Percentiles rank a stretch among this genome's conserved stretches.
Conservation (phyloP, 192 early-diverging fungal genomes). For the Linnemannia elongata region DNA sequence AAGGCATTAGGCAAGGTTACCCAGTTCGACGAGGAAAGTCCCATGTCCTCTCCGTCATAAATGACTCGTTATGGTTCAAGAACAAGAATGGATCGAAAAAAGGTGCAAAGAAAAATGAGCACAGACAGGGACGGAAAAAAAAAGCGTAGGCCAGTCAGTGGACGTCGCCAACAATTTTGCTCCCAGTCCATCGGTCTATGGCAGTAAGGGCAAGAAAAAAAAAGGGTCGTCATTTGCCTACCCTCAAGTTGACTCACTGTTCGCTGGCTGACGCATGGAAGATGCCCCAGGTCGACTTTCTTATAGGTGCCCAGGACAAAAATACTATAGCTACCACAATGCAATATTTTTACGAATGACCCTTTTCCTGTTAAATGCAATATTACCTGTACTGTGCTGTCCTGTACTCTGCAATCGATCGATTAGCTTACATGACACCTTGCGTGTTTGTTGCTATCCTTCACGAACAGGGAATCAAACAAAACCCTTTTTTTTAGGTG, state of each 20-base stretch:
- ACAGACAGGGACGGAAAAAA: not conserved
- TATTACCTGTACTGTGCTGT: not conserved
- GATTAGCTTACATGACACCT: no score
- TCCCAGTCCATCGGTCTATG: not conserved
- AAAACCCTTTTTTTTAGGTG: not conserved
- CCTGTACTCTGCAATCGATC: no score
- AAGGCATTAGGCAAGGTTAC: not conserved
- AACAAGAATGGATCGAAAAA: not conserved
- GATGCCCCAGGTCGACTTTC: not conserved
- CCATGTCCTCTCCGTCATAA: not conserved
- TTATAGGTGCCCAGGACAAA: not conserved
- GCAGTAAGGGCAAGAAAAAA: not conserved
- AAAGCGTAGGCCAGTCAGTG: not conserved
- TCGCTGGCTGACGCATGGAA: not conserved
- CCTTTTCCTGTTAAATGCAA: not conserved
- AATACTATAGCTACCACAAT: not conserved
- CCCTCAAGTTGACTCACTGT: not conserved
- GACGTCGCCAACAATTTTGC: not conserved
- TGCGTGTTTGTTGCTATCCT: not conserved
- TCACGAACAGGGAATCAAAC: not conserved
- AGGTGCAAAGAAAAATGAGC: not conserved
- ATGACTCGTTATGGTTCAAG: not conserved
- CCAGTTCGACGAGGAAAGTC: not conserved
- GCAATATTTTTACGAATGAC: not conserved
- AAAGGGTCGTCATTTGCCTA: not conserved